These are phyloP conservation scores for Schizothecium vesticola DNA, from an alignment of 495 filamentous ascomycete species.

Conservation along the genomic window DNA sequence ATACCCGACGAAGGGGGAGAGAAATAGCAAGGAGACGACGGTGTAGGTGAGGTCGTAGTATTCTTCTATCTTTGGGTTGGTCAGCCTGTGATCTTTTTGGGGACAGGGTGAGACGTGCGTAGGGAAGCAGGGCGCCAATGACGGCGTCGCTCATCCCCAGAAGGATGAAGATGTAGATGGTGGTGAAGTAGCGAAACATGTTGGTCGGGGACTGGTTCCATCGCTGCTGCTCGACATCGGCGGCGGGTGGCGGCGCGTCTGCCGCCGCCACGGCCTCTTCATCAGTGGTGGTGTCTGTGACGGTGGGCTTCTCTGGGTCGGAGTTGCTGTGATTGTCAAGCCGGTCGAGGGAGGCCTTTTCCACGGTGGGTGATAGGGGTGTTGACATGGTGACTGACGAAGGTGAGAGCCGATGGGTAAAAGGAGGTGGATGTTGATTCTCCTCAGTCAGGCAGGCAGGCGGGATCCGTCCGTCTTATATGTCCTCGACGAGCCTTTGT, in stretches of 20 bases:
- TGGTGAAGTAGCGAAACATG: constrained; percentile 56
- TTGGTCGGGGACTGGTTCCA: constrained; percentile 72
- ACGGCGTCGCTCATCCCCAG: constrained; percentile 82
- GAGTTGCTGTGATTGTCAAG: background rate
- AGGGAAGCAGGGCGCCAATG: constrained; percentile 57
- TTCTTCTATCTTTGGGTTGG: constrained; percentile 45
- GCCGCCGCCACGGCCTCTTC: background rate
- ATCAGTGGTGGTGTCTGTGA: constrained; percentile 4
- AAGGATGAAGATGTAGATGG: constrained; percentile 69
- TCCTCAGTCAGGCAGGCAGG: background rate
- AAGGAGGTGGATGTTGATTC: background rate
- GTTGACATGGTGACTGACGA: constrained; percentile 1
- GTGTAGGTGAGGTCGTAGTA: constrained; percentile 72
- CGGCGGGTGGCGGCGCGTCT: background rate
- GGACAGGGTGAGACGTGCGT: background rate
- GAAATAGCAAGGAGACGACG: constrained; percentile 73
- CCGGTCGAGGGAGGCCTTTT: background rate
- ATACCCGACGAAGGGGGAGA: constrained; percentile 77
- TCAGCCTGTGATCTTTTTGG: background rate
- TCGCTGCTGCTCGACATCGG: constrained; percentile 27
- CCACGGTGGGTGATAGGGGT: background rate
- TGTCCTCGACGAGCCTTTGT: background rate
- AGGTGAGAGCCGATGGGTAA: background rate
- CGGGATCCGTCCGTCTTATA: background rate
- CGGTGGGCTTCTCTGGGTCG: background rate